Conservation (phyloP, 1,284 basidiomycete species). For the Neotropicomus parvogracilis region DNA sequence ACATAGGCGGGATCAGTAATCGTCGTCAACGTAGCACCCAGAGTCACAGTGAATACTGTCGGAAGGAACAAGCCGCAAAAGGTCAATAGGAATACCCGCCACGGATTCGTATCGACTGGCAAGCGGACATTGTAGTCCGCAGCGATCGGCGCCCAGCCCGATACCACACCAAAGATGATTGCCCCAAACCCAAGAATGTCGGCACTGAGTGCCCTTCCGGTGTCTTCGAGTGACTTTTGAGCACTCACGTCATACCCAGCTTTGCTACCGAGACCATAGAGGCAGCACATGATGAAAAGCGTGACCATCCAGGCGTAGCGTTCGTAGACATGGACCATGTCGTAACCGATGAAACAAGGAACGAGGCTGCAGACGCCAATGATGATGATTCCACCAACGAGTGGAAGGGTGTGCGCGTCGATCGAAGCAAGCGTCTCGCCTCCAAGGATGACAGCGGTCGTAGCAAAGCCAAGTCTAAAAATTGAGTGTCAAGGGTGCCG, state of each 20-base stretch:
- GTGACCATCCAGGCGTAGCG: slow-evolving; percentile 60
- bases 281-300: slow-evolving; percentile 53
- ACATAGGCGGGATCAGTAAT: slow-evolving; percentile 51
- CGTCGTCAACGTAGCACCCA: slow-evolving; percentile 56
- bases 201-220: slow-evolving; percentile 41
- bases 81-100: slow-evolving; percentile 51
- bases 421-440: slow-evolving; percentile 47
- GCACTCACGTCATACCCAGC: slow-evolving; percentile 48
- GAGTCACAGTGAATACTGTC: slow-evolving; percentile 50
- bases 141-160: slow-evolving; percentile 49
- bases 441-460: slow-evolving; percentile 45
- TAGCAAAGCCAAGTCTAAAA: slow-evolving; percentile 45
- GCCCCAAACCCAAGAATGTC: slow-evolving; percentile 56
- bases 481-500: too few relatives aligned
- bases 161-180: slow-evolving; percentile 53
- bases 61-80: slow-evolving; percentile 59
- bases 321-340: slow-evolving; percentile 57
- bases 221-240: slow-evolving; percentile 45
- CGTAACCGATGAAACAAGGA: slow-evolving; percentile 51
- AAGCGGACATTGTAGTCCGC: slow-evolving; percentile 57
- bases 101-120: slow-evolving; percentile 41
- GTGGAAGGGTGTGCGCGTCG: slow-evolving; percentile 39
- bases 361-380: slow-evolving; percentile 42
- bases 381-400: slow-evolving; percentile 45
- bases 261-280: slow-evolving; percentile 52